A percentile compares a stretch with the other conserved stretches of the same genome.
phyloP scores from a whole-genome alignment of 805 yeast genomes.

The Pichia occidentalis region DNA sequence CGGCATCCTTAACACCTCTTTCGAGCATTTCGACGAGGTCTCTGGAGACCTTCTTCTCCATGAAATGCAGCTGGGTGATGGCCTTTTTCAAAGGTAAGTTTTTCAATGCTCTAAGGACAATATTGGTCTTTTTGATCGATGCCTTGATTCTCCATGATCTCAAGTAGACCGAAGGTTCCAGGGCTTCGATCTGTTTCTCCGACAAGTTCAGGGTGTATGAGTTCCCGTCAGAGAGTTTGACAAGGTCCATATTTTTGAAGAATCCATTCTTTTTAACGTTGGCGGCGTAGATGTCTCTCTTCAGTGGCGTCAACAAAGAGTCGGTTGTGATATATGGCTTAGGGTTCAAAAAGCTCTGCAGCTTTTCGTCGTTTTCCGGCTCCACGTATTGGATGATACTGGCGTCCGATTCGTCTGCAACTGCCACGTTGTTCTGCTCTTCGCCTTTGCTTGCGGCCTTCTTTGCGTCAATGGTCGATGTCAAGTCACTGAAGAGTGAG shows the following conservation, averaged over 20 bases:
- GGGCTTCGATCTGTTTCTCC: constrained; percentile 59
- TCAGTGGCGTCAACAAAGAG: constrained; percentile 59
- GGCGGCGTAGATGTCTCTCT: constrained; percentile 52
- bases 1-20: constrained; percentile 65
- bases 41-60: constrained; percentile 67
- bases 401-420: constrained; percentile 11
- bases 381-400: constrained; percentile 17
- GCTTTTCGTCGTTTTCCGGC: constrained; percentile 28
- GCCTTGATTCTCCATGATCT: constrained; percentile 78
- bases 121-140: constrained; percentile 83
- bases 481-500: constrained; percentile 26
- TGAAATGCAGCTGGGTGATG: constrained; percentile 87
- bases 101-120: constrained; percentile 69
- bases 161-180: constrained; percentile 84
- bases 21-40: constrained; percentile 73
- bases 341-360: constrained; percentile 48
- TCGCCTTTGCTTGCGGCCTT: not conserved
- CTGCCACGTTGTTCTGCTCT: constrained; percentile 7
- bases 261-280: constrained; percentile 60
- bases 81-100: constrained; percentile 69
- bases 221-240: constrained; percentile 39
- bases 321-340: constrained; percentile 50
- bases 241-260: constrained; percentile 55
- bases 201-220: constrained; percentile 45
- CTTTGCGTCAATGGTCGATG: constrained; percentile 15